Percentiles rank a stretch among this genome's conserved stretches.
These are phyloP conservation scores for Talaromyces nanjingensis DNA, from an alignment of 495 filamentous ascomycete genomes.

Conservation along the genomic window DNA sequence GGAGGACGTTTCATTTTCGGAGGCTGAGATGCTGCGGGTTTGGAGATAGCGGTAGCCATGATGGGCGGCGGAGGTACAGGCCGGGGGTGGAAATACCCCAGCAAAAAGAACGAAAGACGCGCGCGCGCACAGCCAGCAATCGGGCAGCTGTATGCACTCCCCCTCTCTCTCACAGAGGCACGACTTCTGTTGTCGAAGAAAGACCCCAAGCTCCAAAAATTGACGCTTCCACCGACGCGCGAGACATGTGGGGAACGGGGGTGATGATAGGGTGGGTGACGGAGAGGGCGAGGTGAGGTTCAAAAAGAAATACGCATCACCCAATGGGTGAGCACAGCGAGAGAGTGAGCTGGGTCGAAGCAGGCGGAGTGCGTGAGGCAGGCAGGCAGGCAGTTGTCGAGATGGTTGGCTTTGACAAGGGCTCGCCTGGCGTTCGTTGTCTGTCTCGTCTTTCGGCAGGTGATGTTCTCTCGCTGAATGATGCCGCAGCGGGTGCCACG, in stretches of 20 bases:
- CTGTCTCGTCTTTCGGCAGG: constrained; percentile 4
- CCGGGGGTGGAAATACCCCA: constrained; percentile 5
- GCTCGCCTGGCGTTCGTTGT: neutral
- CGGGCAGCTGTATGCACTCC: neutral
- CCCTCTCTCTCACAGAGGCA: constrained; percentile 5
- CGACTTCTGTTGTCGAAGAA: constrained; percentile 21
- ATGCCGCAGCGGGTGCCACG: constrained; percentile 1
- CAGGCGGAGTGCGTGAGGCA: neutral
- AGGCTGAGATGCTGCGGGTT: constrained; percentile 47
- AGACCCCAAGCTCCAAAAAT: constrained; percentile 31
- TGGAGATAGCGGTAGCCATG: constrained; percentile 50
- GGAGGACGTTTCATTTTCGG: constrained; percentile 70
- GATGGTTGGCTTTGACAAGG: neutral
- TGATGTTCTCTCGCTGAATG: constrained; percentile 8
- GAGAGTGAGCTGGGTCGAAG: neutral
- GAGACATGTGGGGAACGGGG: constrained; percentile 47
- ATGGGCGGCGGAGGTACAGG: constrained; percentile 11
- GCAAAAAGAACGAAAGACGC: constrained; percentile 11
- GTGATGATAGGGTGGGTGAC: constrained; percentile 10
- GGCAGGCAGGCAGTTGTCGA: neutral
- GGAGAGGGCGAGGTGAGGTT: constrained; percentile 14
- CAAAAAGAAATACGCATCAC: constrained; percentile 18
- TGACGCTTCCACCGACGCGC: constrained; percentile 41
- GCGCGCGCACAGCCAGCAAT: constrained; percentile 16
- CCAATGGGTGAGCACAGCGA: neutral